Percentiles rank a stretch among this genome's conserved stretches.
These are phyloP conservation scores for Ceriops tagal DNA, from an alignment of 345 rosid genomes.

Conservation along the genomic window DNA sequence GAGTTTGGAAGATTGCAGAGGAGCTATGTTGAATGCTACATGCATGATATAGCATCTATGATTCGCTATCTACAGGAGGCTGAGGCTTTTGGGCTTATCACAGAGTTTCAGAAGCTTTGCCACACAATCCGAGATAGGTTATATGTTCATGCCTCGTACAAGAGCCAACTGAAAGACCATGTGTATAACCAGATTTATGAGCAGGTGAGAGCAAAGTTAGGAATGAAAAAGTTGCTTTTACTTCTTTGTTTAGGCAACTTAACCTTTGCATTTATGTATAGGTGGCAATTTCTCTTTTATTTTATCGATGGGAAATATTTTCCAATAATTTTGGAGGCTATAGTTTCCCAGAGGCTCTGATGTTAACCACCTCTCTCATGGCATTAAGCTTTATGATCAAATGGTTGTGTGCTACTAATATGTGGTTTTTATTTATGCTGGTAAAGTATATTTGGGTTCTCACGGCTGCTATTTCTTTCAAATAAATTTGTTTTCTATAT, in stretches of 20 bases:
- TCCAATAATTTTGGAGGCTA: slow-evolving; percentile 34
- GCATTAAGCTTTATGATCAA: too few relatives aligned
- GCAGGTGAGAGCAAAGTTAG: slow-evolving; percentile 21
- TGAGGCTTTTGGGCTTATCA: slow-evolving; percentile 17
- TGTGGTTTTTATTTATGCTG: neutral
- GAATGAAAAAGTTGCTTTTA: slow-evolving; percentile 22
- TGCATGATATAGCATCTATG: too few relatives aligned
- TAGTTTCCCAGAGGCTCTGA: neutral
- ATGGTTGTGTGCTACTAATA: too few relatives aligned
- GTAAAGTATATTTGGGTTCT: neutral
- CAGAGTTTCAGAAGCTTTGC: slow-evolving; percentile 17
- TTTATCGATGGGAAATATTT: slow-evolving; percentile 18
- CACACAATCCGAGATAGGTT: slow-evolving; percentile 36
- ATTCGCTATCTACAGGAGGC: slow-evolving; percentile 20
- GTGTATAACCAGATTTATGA: slow-evolving; percentile 42
- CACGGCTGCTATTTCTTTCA: neutral
- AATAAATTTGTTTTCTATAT: neutral
- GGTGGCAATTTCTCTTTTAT: slow-evolving; percentile 11
- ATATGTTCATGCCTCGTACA: slow-evolving; percentile 46
- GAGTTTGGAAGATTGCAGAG: neutral
- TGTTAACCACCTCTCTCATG: too few relatives aligned
- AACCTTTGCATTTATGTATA: slow-evolving; percentile 11
- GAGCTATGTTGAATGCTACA: slow-evolving; percentile 7
- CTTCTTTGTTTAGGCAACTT: slow-evolving; percentile 26
- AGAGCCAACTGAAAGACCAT: slow-evolving; percentile 40